phyloP scores from a whole-genome alignment of 1,284 basidiomycete species.

The Sanguinoderma infundibulare region DNA sequence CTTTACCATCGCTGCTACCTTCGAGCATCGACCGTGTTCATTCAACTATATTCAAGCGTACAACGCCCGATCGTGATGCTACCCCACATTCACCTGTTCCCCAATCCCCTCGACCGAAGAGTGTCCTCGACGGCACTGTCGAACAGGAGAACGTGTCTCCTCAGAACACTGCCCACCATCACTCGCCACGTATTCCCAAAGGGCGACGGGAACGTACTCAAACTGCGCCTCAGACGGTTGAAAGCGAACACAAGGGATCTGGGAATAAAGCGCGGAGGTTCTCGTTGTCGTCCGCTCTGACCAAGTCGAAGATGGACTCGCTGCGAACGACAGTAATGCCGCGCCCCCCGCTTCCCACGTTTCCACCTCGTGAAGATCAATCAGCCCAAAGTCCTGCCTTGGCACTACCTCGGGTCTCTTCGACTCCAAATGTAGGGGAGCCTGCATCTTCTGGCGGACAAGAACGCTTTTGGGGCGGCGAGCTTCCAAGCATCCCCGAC shows the following conservation, averaged over 20 bases:
- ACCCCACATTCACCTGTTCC: neutral
- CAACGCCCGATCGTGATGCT: neutral
- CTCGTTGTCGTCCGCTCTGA: conserved; percentile 32
- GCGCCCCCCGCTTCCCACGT: conserved; percentile 30
- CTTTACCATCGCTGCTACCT: conserved; percentile 22
- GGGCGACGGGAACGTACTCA: conserved; percentile 18
- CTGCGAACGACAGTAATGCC: conserved; percentile 30
- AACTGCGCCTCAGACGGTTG: conserved; percentile 18
- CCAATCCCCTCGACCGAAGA: neutral
- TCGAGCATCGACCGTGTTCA: conserved; percentile 8
- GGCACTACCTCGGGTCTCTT: neutral
- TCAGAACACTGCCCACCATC: neutral
- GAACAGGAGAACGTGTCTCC: neutral
- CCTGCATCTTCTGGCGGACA: too few relatives aligned
- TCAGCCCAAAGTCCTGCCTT: neutral
- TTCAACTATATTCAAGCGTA: neutral
- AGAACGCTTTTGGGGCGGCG: conserved; percentile 19
- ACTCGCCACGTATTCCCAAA: conserved; percentile 17
- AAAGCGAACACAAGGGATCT: neutral
- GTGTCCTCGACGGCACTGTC: too few relatives aligned
- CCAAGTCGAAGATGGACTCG: conserved; percentile 26
- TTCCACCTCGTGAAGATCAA: neutral
- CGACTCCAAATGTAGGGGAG: neutral
- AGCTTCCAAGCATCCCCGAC: conserved; percentile 13
- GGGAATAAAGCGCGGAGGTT: conserved; percentile 27